Conservation (phyloP, 441 rosid species). For the Mallotus japonicus region DNA sequence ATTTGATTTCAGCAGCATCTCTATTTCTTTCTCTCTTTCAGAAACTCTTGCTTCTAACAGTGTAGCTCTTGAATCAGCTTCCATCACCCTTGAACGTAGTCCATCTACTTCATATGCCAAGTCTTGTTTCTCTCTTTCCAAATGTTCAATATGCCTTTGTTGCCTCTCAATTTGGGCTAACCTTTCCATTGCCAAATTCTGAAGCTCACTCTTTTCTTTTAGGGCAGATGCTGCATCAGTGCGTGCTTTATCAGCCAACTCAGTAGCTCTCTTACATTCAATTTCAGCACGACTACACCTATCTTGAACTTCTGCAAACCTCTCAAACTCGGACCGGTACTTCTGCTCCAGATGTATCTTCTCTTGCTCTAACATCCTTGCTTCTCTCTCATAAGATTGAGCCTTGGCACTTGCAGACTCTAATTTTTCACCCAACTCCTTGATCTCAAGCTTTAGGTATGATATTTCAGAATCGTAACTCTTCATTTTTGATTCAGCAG, state of each 20-base stretch:
- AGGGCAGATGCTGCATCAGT: slow-evolving; percentile 79
- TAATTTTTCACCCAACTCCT: slow-evolving; percentile 57
- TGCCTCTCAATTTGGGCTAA: slow-evolving; percentile 78
- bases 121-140: slow-evolving; percentile 71
- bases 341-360: slow-evolving; percentile 77
- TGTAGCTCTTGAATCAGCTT: slow-evolving; percentile 67
- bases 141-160: slow-evolving; percentile 68
- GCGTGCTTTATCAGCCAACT: slow-evolving; percentile 82
- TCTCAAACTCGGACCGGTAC: slow-evolving; percentile 73
- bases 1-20: slow-evolving; percentile 61
- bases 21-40: slow-evolving; percentile 94
- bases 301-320: slow-evolving; percentile 84
- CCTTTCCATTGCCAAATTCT: slow-evolving; percentile 93
- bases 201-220: slow-evolving; percentile 75
- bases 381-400: slow-evolving; percentile 72
- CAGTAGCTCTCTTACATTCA: slow-evolving; percentile 88
- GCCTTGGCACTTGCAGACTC: slow-evolving; percentile 73
- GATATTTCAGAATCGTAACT: slow-evolving; percentile 72
- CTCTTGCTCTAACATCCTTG: slow-evolving; percentile 84
- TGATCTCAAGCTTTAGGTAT: slow-evolving; percentile 57
- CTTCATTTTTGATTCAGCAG: slow-evolving; percentile 80
- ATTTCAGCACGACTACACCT: slow-evolving; percentile 79
- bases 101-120: slow-evolving; percentile 58
- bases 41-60: slow-evolving; percentile 83
- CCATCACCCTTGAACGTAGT: slow-evolving; percentile 62